Evolutionary conservation across 169 alveolate species (phyloP).

Genomic region (Plasmodium gaboni): DNA sequence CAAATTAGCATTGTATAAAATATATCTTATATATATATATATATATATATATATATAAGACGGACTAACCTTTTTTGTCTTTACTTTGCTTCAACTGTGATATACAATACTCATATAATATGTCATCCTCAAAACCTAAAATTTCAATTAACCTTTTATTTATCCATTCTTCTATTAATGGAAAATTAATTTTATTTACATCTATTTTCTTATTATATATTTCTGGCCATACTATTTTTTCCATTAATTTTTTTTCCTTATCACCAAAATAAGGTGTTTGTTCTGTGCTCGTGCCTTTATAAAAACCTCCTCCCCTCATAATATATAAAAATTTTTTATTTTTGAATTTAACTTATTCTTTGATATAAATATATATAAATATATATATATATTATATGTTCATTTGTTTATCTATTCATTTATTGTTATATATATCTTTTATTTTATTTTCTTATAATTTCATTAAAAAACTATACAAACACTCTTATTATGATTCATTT

Average conservation of each 20-base stretch:
- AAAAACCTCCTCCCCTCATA: constrained; percentile 54
- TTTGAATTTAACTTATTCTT: no score
- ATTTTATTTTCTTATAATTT: no score
- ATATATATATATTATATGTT: no score
- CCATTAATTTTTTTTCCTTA: constrained; percentile 84
- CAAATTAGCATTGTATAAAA: not conserved
- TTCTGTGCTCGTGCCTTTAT: constrained; percentile 79
- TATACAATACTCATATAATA: constrained; percentile 83
- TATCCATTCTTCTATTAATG: constrained; percentile 84
- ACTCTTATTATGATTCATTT: no score
- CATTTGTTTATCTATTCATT: no score
- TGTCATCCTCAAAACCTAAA: constrained; percentile 87
- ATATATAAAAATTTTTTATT: not conserved
- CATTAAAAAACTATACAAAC: no score
- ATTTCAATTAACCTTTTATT: constrained; percentile 82
- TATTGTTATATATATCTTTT: no score
- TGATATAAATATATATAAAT: not conserved
- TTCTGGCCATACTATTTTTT: constrained; percentile 85
- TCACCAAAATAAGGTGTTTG: constrained; percentile 85
- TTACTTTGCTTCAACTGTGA: constrained; percentile 82
- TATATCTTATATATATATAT: not conserved
- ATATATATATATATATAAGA: not conserved
- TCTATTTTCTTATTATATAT: constrained; percentile 80
- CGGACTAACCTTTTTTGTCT: constrained; percentile 80
- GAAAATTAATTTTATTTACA: constrained; percentile 80